Base-by-base conservation (phyloP, 2,329 filamentous ascomycete species). In the Penicillium fuscoglaucum region DNA sequence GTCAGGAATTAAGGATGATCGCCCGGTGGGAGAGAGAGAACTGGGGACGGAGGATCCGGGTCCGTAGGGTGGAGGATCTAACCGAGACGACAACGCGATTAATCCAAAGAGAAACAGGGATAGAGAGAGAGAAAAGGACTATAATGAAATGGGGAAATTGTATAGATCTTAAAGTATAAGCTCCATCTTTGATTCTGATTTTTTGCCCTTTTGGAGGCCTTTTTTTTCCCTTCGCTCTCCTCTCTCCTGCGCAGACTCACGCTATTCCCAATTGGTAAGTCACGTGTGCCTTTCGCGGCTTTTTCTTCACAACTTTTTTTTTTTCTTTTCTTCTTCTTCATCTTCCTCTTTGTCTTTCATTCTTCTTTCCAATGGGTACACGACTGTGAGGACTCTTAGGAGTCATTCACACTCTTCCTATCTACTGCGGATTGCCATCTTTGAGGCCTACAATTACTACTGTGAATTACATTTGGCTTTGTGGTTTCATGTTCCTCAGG, bases 11-110 rank as follows among this genome's bases (percentile, higher is more conserved):
- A 60, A 66, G 59, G 61, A 63, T 61, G 61, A 63, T 64, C 64
- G 57, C 58, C 61, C 53, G 59, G 61, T 65, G 58, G 63, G 60
- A 68, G 62, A 64, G 61, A 67, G 61, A 52, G 61, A 65, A 67
- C 59, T 66, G 63, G 62, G 61, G 63, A 65, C 63, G 65, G 61
- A 66, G 63, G 59, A 62, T 67, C 67, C 66, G 67, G 63, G 57
- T 64, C 66, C 63, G 66, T 67, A 53, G 53, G 47, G 61, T 65
- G 59, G 61, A 64, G 63, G 62, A 64, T 60, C 61, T 63, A 64
- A 66, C 60, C 62, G 64, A 62, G 55, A 49, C 60, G 62, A 55
- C 52, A 61, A 54, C 37, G 41, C 52, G 55, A 60, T 56, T 13
- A 53, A 54, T 35, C 21, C 17, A 28, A n/a, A 54, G 33, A 48